Evolutionary conservation across 345 rosid genomes (phyloP).

Genomic region (Melaleuca quinquenervia): DNA sequence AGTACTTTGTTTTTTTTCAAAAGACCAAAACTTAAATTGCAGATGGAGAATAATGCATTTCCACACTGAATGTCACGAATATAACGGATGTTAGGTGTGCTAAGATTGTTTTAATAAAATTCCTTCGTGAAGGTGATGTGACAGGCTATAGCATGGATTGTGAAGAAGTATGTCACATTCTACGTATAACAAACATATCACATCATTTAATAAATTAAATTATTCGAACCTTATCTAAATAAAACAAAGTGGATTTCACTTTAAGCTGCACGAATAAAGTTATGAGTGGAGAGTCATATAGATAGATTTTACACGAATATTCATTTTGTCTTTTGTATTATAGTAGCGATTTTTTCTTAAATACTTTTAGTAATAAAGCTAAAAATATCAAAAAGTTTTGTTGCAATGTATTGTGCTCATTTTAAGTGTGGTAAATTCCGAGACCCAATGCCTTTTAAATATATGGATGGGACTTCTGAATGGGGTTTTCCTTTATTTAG

Average conservation of each 20-base stretch:
- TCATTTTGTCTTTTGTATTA: not conserved
- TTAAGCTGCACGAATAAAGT: not conserved
- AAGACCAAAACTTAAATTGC: not conserved
- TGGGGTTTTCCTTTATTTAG: not conserved
- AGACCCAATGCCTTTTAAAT: not conserved
- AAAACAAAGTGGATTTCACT: not conserved
- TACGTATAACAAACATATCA: not conserved
- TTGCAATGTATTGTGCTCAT: not conserved
- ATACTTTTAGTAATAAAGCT: not conserved
- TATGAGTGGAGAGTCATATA: not conserved
- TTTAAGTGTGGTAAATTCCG: not conserved
- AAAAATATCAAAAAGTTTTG: not conserved
- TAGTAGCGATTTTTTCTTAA: not conserved
- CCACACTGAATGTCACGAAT: not conserved
- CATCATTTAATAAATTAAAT: not conserved
- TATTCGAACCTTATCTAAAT: not conserved
- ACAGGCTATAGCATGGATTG: not conserved
- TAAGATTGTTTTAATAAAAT: not conserved
- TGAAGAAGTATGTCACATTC: not conserved
- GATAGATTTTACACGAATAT: not conserved
- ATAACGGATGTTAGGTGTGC: not conserved
- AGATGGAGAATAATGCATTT: not conserved
- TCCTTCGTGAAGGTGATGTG: not conserved
- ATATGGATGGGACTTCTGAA: not conserved
- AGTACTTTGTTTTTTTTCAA: not conserved